These are phyloP conservation scores for Hypoxylon crocopeplum DNA, from an alignment of 495 filamentous ascomycete genomes.

Conservation along the genomic window DNA sequence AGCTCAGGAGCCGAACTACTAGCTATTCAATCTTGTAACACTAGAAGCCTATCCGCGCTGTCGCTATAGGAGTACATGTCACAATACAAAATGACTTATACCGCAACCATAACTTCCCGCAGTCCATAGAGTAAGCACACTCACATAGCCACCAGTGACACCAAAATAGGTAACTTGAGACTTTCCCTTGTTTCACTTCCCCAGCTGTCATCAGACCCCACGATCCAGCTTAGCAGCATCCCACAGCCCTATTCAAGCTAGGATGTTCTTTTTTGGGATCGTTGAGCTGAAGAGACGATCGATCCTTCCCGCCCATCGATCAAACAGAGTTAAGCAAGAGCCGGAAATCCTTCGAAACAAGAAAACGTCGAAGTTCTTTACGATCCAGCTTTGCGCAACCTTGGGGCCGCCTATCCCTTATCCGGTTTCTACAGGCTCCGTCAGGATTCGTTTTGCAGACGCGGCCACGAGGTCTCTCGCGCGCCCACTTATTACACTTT, in stretches of 20 bases:
- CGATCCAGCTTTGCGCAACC: neutral
- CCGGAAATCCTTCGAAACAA: slow-evolving; percentile 21
- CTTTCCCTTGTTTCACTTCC: slow-evolving; percentile 15
- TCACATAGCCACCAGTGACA: neutral
- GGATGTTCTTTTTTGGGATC: neutral
- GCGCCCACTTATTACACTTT: slow-evolving; percentile 22
- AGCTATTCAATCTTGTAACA: slow-evolving; percentile 11
- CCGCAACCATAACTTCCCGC: neutral
- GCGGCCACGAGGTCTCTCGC: neutral
- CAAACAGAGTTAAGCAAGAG: slow-evolving; percentile 11
- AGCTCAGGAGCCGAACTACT: slow-evolving; percentile 6
- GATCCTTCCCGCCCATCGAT: slow-evolving; percentile 24
- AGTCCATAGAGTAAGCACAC: neutral
- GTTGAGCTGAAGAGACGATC: slow-evolving; percentile 14
- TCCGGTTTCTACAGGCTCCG: too few species aligned
- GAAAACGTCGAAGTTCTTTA: slow-evolving; percentile 6
- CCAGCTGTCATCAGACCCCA: neutral
- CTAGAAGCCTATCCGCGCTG: slow-evolving; percentile 13
- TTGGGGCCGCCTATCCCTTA: too few species aligned
- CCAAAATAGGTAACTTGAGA: neutral
- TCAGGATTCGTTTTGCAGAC: slow-evolving; percentile 7
- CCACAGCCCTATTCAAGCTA: neutral
- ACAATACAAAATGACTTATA: slow-evolving; percentile 11
- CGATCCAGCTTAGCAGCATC: too few species aligned
- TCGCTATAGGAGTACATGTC: slow-evolving; percentile 14